Percentiles rank a stretch among this genome's conserved stretches.
phyloP scores from a whole-genome alignment of 1,284 basidiomycete genomes.

The Tylopilus orsonianus region DNA sequence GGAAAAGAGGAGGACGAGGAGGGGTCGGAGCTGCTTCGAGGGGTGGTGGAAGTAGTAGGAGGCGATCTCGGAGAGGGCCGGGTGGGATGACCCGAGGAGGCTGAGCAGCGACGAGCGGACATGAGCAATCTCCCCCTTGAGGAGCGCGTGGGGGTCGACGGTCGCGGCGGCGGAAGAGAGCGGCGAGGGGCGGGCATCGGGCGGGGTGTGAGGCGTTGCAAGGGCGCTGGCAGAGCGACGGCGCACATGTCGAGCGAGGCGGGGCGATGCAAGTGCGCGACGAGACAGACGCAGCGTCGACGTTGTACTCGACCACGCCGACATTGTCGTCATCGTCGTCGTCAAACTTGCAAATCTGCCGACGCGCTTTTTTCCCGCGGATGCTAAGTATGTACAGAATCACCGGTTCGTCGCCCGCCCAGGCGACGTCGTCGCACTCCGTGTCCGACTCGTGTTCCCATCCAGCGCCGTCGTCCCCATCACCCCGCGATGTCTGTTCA shows the following conservation, averaged over 20 bases:
- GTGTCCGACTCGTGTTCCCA: slow-evolving; percentile 29
- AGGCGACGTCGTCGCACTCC: slow-evolving; percentile 32
- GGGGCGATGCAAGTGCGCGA: slow-evolving; percentile 2
- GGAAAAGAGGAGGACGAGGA: slow-evolving; percentile 88
- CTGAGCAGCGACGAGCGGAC: slow-evolving; percentile 76
- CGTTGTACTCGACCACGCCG: slow-evolving; percentile 19
- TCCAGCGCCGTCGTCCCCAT: slow-evolving; percentile 19
- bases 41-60: slow-evolving; percentile 91
- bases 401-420: slow-evolving; percentile 24
- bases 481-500: slow-evolving; percentile 38
- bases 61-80: slow-evolving; percentile 84
- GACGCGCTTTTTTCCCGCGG: slow-evolving; percentile 23
- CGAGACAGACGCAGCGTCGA: slow-evolving; percentile 19
- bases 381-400: not conserved
- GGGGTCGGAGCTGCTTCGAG: slow-evolving; percentile 89
- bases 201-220: slow-evolving; percentile 24
- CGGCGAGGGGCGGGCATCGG: slow-evolving; percentile 15
- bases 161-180: slow-evolving; percentile 18
- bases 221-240: slow-evolving; percentile 26
- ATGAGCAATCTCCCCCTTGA: slow-evolving; percentile 73
- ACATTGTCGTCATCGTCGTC: slow-evolving; percentile 25
- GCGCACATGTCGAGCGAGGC: slow-evolving; percentile 21
- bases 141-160: slow-evolving; percentile 64
- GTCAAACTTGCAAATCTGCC: not conserved
- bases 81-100: slow-evolving; percentile 87